phyloP scores from a whole-genome alignment of 495 filamentous ascomycete species.

The Tuber indicum region DNA sequence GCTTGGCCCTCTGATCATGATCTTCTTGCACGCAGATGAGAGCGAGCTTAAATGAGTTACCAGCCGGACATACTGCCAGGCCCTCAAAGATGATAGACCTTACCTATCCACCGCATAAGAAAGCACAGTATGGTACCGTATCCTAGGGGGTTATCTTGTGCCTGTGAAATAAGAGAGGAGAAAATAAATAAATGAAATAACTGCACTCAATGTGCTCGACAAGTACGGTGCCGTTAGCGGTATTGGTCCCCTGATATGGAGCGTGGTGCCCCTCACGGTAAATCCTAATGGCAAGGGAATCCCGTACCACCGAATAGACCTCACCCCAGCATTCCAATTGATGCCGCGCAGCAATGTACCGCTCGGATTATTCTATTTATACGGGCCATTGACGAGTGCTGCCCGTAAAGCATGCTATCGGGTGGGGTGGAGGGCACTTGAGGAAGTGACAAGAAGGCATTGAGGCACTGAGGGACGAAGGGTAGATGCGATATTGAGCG shows the following conservation, averaged over 20 bases:
- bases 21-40: background rate
- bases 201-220: background rate
- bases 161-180: background rate
- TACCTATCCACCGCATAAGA: background rate
- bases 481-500: background rate
- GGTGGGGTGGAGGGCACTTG: background rate
- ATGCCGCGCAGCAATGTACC: background rate
- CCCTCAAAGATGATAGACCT: background rate
- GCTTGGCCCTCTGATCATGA: conserved; percentile 1
- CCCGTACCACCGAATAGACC: background rate
- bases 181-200: background rate
- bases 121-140: background rate
- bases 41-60: background rate
- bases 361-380: background rate
- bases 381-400: background rate
- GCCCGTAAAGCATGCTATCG: background rate
- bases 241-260: background rate
- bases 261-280: background rate
- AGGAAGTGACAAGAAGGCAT: background rate
- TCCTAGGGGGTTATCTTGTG: background rate
- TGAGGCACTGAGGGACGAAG: background rate
- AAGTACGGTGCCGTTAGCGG: background rate
- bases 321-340: background rate
- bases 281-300: background rate
- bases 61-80: background rate